Evolutionary conservation across 768 basidiomycete genomes (phyloP).

Genomic region (Arthromyces matolae): DNA sequence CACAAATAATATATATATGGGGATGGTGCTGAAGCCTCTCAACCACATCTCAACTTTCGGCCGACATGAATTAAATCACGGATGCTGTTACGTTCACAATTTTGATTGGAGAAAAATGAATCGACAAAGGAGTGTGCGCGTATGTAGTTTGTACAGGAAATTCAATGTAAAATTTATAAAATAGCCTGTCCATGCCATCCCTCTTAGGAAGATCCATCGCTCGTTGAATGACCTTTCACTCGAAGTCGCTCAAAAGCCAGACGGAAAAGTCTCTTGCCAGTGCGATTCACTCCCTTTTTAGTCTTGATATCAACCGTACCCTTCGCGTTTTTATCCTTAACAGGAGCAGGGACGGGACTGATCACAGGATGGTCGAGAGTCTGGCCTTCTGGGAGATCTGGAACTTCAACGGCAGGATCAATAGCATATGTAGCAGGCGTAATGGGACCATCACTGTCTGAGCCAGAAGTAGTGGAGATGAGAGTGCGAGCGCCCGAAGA

Average conservation of each 20-base stretch:
- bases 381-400: constrained; percentile 38
- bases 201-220: constrained; percentile 9
- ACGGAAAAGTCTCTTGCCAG: constrained; percentile 33
- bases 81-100: no score
- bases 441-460: constrained; percentile 43
- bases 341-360: background rate
- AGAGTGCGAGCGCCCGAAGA: constrained; percentile 16
- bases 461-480: constrained; percentile 26
- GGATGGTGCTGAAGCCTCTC: no score
- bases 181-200: background rate
- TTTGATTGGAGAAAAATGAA: no score
- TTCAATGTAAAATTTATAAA: background rate
- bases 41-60: no score
- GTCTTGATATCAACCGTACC: constrained; percentile 5
- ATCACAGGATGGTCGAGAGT: constrained; percentile 27
- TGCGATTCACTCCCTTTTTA: constrained; percentile 25
- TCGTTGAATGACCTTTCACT: constrained; percentile 11
- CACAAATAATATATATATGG: no score
- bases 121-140: constrained; percentile 10
- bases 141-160: constrained; percentile 3
- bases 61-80: no score
- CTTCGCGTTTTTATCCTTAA: constrained; percentile 4
- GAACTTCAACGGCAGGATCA: constrained; percentile 39
- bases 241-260: constrained; percentile 27
- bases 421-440: constrained; percentile 43